These are phyloP conservation scores for Blastocystis sp. DNA, from an alignment of 352 stramenopile genomes.

Conservation along the genomic window DNA sequence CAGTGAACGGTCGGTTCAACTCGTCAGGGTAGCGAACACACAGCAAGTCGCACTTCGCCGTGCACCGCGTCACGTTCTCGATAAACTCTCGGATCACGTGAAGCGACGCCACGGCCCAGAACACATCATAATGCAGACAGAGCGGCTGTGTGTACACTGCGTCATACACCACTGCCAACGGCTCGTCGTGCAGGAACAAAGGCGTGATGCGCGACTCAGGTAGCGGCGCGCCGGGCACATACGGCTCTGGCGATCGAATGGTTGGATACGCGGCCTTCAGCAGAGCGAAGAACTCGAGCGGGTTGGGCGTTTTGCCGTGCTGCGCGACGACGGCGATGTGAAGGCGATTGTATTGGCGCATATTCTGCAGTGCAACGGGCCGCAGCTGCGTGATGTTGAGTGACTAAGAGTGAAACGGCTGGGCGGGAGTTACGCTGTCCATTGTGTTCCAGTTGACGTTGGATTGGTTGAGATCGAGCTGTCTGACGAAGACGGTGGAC, in stretches of 20 bases:
- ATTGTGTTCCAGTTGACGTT: slow-evolving; percentile 52
- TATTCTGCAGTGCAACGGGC: not conserved
- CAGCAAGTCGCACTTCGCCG: not conserved
- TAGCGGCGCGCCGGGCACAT: not conserved
- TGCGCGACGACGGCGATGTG: slow-evolving; percentile 14
- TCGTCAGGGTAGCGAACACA: slow-evolving; percentile 40
- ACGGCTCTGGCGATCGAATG: not conserved
- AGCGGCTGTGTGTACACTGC: not conserved
- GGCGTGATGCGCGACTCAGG: not conserved
- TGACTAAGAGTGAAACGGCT: not conserved
- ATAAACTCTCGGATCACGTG: not conserved
- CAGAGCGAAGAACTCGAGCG: slow-evolving; percentile 1
- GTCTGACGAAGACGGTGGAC: not conserved
- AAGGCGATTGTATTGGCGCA: slow-evolving; percentile 17
- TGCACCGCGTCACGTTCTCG: slow-evolving; percentile 2
- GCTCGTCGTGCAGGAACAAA: slow-evolving; percentile 16
- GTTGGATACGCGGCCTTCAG: slow-evolving; percentile 21
- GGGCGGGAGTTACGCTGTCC: not conserved
- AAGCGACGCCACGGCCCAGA: slow-evolving; percentile 58
- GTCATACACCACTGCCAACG: not conserved
- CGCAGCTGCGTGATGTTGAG: not conserved
- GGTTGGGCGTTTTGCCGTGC: not conserved
- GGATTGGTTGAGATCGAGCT: slow-evolving; percentile 24
- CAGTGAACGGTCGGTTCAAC: not conserved
- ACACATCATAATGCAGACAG: slow-evolving; percentile 23